These are phyloP conservation scores for Apium graveolens DNA, from an alignment of 129 eudicot species.

Conservation along the genomic window DNA sequence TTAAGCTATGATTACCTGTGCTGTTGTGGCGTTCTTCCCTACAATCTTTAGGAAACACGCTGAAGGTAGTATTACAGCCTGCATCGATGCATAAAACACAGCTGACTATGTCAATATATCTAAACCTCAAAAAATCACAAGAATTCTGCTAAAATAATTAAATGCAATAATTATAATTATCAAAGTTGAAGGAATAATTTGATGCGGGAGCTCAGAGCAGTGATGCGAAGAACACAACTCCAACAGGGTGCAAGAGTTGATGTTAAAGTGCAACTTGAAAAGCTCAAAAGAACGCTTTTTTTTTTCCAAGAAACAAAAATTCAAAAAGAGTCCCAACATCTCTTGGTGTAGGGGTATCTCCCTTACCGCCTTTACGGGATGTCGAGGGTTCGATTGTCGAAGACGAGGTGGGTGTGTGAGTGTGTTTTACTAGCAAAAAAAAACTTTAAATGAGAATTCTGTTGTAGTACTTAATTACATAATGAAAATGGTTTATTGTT, in stretches of 20 bases:
- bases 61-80: conserved; percentile 78
- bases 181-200: background rate
- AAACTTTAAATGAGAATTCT: too few species aligned
- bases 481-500: too few species aligned
- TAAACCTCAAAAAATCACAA: background rate
- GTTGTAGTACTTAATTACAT: background rate
- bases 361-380: too few species aligned
- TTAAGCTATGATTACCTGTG: conserved; percentile 46
- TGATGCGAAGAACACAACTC: background rate
- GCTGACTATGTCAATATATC: background rate
- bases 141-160: background rate
- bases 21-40: conserved; percentile 54
- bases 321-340: too few species aligned
- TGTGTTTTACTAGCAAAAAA: too few species aligned
- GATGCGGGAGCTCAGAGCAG: background rate
- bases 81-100: conserved; percentile 13
- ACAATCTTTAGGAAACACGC: conserved; percentile 53
- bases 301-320: too few species aligned
- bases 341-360: too few species aligned
- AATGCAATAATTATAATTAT: background rate
- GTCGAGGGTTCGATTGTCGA: too few species aligned
- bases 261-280: background rate
- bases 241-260: background rate
- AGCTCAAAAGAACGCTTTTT: too few species aligned
- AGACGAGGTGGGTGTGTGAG: too few species aligned